Percentiles rank a stretch among this genome's conserved stretches.
Conservation (phyloP, 139 green algal species). For the Chlamydomonas asymmetrica region DNA sequence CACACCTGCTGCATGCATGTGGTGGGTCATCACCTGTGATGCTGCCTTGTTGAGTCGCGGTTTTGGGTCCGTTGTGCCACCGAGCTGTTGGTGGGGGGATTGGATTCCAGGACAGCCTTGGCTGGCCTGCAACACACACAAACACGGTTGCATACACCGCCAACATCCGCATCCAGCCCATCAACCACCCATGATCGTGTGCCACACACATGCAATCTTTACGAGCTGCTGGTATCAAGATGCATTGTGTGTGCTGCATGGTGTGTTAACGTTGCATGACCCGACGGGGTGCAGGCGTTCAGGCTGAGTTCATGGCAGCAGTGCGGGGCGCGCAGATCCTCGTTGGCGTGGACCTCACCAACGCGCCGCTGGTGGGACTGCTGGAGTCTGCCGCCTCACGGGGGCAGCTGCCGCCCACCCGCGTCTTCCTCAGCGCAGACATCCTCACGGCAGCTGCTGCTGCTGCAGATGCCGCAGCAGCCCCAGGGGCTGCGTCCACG, state of each 20-base stretch:
- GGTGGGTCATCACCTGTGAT: too few relatives aligned
- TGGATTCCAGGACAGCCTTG: too few relatives aligned
- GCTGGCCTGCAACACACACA: too few relatives aligned
- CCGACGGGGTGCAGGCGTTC: not conserved
- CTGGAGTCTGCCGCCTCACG: not conserved
- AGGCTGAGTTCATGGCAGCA: not conserved
- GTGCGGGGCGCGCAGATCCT: conserved; percentile 17
- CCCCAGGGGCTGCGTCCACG: not conserved
- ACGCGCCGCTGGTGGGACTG: conserved; percentile 3
- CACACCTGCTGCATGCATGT: too few relatives aligned
- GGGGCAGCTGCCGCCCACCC: not conserved
- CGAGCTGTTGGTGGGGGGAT: too few relatives aligned
- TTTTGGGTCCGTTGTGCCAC: too few relatives aligned
- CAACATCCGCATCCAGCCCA: too few relatives aligned
- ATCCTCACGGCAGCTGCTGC: not conserved
- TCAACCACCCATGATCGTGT: too few relatives aligned
- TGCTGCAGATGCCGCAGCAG: not conserved
- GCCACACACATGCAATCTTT: not conserved
- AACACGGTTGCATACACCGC: too few relatives aligned
- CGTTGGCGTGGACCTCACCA: conserved; percentile 22
- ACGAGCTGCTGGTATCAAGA: not conserved
- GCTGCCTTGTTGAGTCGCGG: too few relatives aligned
- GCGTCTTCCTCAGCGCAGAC: not conserved
- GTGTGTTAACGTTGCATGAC: not conserved
- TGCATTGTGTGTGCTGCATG: not conserved